Evolutionary conservation across 345 rosid genomes (phyloP).

Genomic region (Eucalyptus melliodora): DNA sequence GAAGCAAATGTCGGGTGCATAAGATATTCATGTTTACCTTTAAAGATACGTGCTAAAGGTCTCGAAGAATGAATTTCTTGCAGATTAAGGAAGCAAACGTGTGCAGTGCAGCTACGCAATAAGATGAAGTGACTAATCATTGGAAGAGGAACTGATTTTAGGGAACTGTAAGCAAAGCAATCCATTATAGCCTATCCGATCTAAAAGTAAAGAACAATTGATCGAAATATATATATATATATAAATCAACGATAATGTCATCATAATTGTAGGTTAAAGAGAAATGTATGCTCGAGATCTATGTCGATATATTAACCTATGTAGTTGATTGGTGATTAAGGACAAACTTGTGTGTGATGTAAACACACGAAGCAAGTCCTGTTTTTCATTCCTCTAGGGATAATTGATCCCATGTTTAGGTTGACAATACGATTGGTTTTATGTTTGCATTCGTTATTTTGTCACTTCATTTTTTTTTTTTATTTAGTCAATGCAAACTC

Average conservation of each 20-base stretch:
- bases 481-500: neutral
- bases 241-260: neutral
- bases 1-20: neutral
- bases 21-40: neutral
- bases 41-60: neutral
- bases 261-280: neutral
- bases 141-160: neutral
- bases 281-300: neutral
- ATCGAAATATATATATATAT: neutral
- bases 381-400: neutral
- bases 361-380: neutral
- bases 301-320: neutral
- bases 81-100: neutral
- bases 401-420: neutral
- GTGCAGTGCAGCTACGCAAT: neutral
- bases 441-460: neutral
- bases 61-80: neutral
- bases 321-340: neutral
- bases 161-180: neutral
- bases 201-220: neutral
- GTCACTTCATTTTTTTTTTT: neutral
- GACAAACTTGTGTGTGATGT: neutral
- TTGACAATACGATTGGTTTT: accelerated
- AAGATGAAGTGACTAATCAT: neutral
- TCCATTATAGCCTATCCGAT: neutral